These are phyloP conservation scores for Linum trigynum DNA, from an alignment of 345 rosid genomes.

Conservation along the genomic window DNA sequence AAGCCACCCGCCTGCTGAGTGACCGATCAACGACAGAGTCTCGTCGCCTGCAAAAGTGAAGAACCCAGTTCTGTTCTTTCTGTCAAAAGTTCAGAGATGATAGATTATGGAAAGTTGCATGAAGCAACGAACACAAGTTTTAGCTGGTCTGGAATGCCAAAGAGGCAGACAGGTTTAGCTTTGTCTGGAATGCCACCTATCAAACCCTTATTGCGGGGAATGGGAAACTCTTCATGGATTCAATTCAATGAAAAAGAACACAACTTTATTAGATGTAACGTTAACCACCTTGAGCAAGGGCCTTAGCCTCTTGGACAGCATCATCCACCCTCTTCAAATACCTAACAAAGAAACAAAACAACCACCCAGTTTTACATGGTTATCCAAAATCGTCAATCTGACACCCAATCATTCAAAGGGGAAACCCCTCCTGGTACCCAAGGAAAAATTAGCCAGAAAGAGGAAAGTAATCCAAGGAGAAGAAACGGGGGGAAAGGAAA, in stretches of 20 bases:
- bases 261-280: neutral
- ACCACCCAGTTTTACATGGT: no score
- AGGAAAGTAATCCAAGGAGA: neutral
- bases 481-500: no score
- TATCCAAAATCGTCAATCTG: neutral
- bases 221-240: neutral
- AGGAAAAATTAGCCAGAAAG: neutral
- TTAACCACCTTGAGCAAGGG: constrained; percentile 44
- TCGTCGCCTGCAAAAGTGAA: constrained; percentile 24
- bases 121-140: no score
- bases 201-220: no score
- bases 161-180: no score
- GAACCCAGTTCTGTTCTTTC: no score
- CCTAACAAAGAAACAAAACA: constrained; percentile 27
- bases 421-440: neutral
- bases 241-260: neutral
- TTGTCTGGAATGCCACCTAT: no score
- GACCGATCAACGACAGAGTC: constrained; percentile 68
- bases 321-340: constrained; percentile 64
- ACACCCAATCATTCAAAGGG: neutral
- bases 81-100: no score
- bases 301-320: constrained; percentile 69
- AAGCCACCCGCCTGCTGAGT: constrained; percentile 98
- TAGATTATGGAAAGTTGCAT: no score
- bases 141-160: no score